phyloP scores from a whole-genome alignment of 2,329 filamentous ascomycete genomes.

The Paraphoma chrysanthemicola region DNA sequence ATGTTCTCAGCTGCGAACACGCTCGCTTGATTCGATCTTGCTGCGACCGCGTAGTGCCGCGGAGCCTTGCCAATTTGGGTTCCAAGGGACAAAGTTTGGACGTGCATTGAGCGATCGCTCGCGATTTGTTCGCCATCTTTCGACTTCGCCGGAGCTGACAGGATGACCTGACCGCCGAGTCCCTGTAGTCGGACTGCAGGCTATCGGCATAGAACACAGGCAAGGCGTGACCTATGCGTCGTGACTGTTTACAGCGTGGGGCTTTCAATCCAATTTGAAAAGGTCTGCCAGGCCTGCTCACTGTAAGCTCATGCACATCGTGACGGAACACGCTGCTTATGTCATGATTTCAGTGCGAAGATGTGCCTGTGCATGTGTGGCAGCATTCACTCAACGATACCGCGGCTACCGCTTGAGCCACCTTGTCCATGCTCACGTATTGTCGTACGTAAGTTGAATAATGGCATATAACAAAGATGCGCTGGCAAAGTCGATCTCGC shows the following conservation, averaged over 20 bases:
- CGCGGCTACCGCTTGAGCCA: background rate
- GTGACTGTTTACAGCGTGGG: background rate
- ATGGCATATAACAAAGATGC: background rate
- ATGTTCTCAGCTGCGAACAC: background rate
- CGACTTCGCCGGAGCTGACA: constrained; percentile 6
- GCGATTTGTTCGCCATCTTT: constrained; percentile 8
- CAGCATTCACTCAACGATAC: background rate
- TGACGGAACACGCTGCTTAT: background rate
- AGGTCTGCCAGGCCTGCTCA: background rate
- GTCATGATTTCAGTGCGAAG: background rate
- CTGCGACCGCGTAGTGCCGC: background rate
- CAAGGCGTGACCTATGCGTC: background rate
- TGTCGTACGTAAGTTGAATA: background rate
- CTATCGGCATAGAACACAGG: background rate
- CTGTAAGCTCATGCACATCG: background rate
- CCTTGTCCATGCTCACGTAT: background rate
- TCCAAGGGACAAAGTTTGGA: background rate
- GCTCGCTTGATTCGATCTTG: background rate
- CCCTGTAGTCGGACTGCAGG: constrained; percentile 1
- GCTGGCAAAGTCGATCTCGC: background rate
- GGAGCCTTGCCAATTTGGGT: background rate
- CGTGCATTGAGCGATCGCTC: background rate
- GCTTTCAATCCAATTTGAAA: background rate
- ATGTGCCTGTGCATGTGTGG: too few relatives aligned
- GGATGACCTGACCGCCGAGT: constrained; percentile 9